These are phyloP conservation scores for Alloteropsis angusta DNA, from an alignment of 202 grass and related monocot genomes.

Conservation along the genomic window DNA sequence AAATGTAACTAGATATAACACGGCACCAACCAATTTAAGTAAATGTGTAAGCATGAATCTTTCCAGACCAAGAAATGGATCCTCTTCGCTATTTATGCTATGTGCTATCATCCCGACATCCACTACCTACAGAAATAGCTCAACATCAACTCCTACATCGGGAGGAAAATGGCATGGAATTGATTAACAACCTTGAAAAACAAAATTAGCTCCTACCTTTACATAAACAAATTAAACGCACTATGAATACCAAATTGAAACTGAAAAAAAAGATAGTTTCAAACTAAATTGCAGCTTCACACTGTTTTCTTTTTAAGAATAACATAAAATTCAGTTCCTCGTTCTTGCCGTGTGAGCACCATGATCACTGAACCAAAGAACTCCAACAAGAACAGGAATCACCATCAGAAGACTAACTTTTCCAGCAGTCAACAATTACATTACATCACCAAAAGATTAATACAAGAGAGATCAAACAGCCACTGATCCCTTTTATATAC, in stretches of 20 bases:
- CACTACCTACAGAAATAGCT: too few species aligned
- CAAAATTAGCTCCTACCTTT: background rate
- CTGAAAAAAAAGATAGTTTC: background rate
- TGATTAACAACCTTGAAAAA: background rate
- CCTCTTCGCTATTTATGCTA: background rate
- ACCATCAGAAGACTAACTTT: background rate
- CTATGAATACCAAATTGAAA: background rate
- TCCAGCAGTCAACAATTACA: background rate
- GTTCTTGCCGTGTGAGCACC: background rate
- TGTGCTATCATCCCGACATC: too few species aligned
- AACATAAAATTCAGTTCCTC: background rate
- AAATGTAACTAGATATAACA: background rate
- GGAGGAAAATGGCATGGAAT: background rate
- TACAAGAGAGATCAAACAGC: background rate
- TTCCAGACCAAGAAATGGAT: background rate
- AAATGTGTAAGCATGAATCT: background rate
- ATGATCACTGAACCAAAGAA: background rate
- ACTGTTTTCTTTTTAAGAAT: too few species aligned
- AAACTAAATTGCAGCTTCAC: too few species aligned
- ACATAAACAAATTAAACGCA: background rate
- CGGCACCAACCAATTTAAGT: background rate
- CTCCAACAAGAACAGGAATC: background rate
- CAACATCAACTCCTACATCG: background rate
- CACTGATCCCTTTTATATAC: slow-evolving; percentile 6
- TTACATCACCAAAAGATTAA: slow-evolving; percentile 12